phyloP scores from a whole-genome alignment of 2,329 filamentous ascomycete genomes.

The Paecilomyces variotii region DNA sequence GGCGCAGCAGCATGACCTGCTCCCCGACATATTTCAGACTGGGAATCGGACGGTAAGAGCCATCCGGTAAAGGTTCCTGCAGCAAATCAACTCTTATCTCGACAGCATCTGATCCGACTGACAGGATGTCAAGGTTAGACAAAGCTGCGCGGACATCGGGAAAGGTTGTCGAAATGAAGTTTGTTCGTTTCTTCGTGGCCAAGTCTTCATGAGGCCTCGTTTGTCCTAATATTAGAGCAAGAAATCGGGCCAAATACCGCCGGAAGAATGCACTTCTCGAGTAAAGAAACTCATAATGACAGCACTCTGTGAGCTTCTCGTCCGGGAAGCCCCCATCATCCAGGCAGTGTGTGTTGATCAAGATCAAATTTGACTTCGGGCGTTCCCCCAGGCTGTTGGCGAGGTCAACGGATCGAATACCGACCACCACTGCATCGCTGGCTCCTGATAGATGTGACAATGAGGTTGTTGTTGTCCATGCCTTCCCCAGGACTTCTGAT shows the following conservation, averaged over 20 bases:
- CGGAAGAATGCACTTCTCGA: constrained; percentile 63
- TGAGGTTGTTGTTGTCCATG: constrained; percentile 53
- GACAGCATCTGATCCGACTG: constrained; percentile 77
- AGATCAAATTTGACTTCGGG: constrained; percentile 52
- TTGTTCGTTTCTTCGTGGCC: constrained; percentile 62
- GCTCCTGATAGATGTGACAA: constrained; percentile 47
- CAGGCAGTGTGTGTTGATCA: constrained; percentile 71
- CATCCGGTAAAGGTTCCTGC: constrained; percentile 59
- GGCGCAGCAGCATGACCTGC: constrained; percentile 75
- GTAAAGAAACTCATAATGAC: constrained; percentile 84
- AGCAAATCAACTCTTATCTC: constrained; percentile 78
- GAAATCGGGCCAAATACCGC: constrained; percentile 68
- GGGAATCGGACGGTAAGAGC: constrained; percentile 57
- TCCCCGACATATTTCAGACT: constrained; percentile 78
- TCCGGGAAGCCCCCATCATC: constrained; percentile 64
- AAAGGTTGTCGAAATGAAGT: constrained; percentile 82
- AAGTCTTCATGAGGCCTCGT: constrained; percentile 69
- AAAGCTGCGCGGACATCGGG: constrained; percentile 75
- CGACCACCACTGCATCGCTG: constrained; percentile 60
- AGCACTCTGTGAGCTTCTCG: constrained; percentile 54
- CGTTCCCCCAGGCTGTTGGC: constrained; percentile 51
- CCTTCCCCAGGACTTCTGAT: constrained; percentile 71
- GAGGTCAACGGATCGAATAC: constrained; percentile 52
- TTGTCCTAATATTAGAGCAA: constrained; percentile 72
- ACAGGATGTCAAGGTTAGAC: constrained; percentile 78